Percentiles rank a stretch among this genome's conserved stretches.
These are phyloP conservation scores for Sporothrix brunneoviolacea DNA, from an alignment of 2,329 filamentous ascomycete genomes.

Conservation along the genomic window DNA sequence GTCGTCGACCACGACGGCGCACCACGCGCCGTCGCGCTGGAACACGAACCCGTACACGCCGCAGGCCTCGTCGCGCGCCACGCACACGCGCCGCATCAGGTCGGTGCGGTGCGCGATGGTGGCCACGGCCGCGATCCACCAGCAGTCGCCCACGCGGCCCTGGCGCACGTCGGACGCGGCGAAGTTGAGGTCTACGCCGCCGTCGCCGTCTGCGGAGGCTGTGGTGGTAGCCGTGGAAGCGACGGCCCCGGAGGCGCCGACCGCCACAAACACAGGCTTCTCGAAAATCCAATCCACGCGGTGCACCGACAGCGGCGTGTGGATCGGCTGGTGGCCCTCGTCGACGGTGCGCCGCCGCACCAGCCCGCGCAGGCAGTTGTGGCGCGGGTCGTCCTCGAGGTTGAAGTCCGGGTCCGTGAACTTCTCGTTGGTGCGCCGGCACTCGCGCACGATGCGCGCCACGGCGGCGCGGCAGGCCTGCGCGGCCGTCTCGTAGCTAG, in stretches of 20 bases:
- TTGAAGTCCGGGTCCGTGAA: slow-evolving; percentile 40
- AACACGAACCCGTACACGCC: slow-evolving; percentile 21
- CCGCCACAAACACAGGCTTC: slow-evolving; percentile 44
- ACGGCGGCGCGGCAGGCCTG: slow-evolving; percentile 35
- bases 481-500: slow-evolving; percentile 35
- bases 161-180: slow-evolving; percentile 37
- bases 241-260: no score
- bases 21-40: slow-evolving; percentile 56
- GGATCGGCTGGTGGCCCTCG: slow-evolving; percentile 12
- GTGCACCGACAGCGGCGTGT: slow-evolving; percentile 33
- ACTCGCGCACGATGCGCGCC: slow-evolving; percentile 34
- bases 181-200: no score
- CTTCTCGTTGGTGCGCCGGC: slow-evolving; percentile 38
- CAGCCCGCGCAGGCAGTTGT: slow-evolving; percentile 32
- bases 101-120: slow-evolving; percentile 60
- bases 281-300: slow-evolving; percentile 50
- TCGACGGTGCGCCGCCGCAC: slow-evolving; percentile 4
- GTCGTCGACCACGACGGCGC: slow-evolving; percentile 65
- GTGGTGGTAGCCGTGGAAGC: no score
- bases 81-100: slow-evolving; percentile 60
- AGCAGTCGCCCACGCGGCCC: slow-evolving; percentile 58
- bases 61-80: slow-evolving; percentile 58
- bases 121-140: slow-evolving; percentile 64
- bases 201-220: no score
- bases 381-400: slow-evolving; percentile 30